Evolutionary conservation across 1,139 yeast species (phyloP), one percentile per base, ranked within the genome.

Genomic region (Zygosaccharomyces sapae): DNA sequence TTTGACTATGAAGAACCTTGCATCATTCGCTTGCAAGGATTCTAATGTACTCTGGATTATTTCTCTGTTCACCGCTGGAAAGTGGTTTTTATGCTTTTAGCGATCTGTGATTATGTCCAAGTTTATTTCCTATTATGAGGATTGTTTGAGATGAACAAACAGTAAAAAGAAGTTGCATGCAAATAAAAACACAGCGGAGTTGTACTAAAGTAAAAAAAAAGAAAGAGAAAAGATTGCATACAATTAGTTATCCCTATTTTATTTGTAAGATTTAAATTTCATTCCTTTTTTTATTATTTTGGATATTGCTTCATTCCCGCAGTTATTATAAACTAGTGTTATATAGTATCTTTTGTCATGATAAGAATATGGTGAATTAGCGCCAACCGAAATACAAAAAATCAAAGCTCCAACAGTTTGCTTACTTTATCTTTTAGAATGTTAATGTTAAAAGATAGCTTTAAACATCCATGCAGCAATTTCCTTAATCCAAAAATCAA

Each of bases 121-220:
- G 10, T 27, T 10, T 5, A 27, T 8, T 27, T 27, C n/a, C 30
- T 27, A 12, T 9, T 4, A 12, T 8, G n/a, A 27, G n/a, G 10
- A 27, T 9, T 12, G 9, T 12, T 27, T 27, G 8, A 27, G 30
- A 3, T 27, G 31, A 37, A 24, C 40, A 37, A n/a, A 24, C 30
- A 12, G 10, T 12, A 37, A 22, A 36, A 37, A 16, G 12, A 38
- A 24, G 40, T 37, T 33, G 31, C 40, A 37, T 37, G 20, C 30
- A 37, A 37, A 24, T 29, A 39, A 42, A 48, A 39, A 30, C 29
- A 36, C 45, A 43, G 51, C 29, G 51, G 51, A 48, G 48, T 48
- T 48, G 48, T 48, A 48, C 44, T 44, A n/a, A 20, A 19, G 20
- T 19, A 19, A 20, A 20, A 20, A 20, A 20, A 41, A 47, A 34